Percentiles rank a stretch among this genome's conserved stretches.
Conservation (phyloP, 2,329 filamentous ascomycete species). For the Uncinocarpus reesii region DNA sequence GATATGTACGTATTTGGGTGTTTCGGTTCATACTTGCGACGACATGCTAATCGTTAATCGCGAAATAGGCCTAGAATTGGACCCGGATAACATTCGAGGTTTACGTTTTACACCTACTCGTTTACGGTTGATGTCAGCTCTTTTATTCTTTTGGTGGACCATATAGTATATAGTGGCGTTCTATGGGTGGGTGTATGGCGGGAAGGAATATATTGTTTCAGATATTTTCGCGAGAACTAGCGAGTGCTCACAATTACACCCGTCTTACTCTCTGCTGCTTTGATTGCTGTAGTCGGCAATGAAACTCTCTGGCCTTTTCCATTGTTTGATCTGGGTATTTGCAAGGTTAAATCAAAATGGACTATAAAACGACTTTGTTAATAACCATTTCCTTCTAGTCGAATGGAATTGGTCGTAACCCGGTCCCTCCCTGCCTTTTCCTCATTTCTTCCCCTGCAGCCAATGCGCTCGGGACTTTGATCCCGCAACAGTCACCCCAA, state of each 20-base stretch:
- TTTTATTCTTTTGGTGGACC: too few relatives aligned
- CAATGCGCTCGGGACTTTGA: constrained; percentile 89
- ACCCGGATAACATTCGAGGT: constrained; percentile 13
- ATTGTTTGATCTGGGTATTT: too few relatives aligned
- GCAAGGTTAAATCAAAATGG: too few relatives aligned
- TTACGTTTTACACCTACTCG: neutral
- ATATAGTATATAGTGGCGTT: too few relatives aligned
- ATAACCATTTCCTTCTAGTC: constrained; percentile 24
- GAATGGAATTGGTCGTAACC: constrained; percentile 51
- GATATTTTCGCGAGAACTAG: too few relatives aligned
- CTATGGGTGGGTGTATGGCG: too few relatives aligned
- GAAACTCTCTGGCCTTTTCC: too few relatives aligned
- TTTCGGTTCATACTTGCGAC: neutral
- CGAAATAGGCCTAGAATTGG: constrained; percentile 32
- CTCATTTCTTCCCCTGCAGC: constrained; percentile 81
- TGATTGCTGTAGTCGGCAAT: too few relatives aligned
- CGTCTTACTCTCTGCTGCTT: too few relatives aligned
- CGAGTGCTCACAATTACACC: too few relatives aligned
- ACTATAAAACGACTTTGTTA: too few relatives aligned
- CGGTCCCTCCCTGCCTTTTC: constrained; percentile 56
- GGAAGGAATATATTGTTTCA: too few relatives aligned
- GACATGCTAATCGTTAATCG: constrained; percentile 15
- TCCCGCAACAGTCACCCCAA: constrained; percentile 97
- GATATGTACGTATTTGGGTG: constrained; percentile 60
- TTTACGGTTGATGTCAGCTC: neutral